Conservation (phyloP, 2,329 filamentous ascomycete genomes). For the Claviceps capensis region DNA sequence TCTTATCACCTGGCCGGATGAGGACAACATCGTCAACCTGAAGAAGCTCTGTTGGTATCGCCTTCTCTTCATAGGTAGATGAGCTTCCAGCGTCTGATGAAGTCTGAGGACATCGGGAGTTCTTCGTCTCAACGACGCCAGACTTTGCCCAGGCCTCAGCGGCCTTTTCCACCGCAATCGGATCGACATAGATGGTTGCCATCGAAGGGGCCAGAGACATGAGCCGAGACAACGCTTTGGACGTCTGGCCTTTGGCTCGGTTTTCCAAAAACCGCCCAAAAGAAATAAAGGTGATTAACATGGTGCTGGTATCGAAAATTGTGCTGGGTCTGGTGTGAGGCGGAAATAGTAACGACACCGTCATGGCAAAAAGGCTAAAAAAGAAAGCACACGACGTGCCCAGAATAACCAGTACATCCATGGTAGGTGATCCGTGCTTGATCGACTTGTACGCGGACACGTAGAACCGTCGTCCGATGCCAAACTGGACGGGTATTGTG, state of each 20-base stretch:
- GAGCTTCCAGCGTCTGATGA: constrained; percentile 28
- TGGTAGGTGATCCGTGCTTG: constrained; percentile 82
- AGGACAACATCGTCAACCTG: constrained; percentile 90
- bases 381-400: constrained; percentile 94
- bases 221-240: constrained; percentile 77
- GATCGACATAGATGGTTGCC: constrained; percentile 91
- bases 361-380: constrained; percentile 81
- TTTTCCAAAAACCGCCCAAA: constrained; percentile 89
- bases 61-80: constrained; percentile 59
- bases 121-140: constrained; percentile 16
- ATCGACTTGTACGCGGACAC: constrained; percentile 84
- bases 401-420: constrained; percentile 91
- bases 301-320: constrained; percentile 94
- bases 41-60: constrained; percentile 87
- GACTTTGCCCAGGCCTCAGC: constrained; percentile 56
- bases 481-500: constrained; percentile 91
- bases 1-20: constrained; percentile 87
- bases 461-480: constrained; percentile 90
- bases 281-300: constrained; percentile 93
- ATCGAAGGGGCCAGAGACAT: constrained; percentile 96
- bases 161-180: constrained; percentile 83
- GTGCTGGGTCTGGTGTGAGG: constrained; percentile 74
- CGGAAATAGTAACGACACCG: constrained; percentile 60
- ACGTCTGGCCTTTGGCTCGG: constrained; percentile 88
- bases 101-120: constrained; percentile 27